Evolutionary conservation across 345 rosid species (phyloP).

Genomic region (Hevea brasiliensis): DNA sequence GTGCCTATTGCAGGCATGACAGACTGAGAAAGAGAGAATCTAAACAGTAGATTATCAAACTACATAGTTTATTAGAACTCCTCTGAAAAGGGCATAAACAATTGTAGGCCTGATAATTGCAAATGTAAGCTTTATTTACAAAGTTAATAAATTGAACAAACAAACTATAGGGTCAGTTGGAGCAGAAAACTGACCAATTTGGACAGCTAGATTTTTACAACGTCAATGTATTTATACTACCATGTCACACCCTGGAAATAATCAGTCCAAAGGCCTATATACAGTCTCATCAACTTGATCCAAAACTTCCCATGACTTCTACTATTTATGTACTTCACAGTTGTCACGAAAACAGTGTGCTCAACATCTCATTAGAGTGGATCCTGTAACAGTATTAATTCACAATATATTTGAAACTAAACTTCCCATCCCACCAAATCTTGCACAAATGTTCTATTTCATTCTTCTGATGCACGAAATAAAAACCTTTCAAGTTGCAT

Average conservation of each 20-base stretch:
- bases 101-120: conserved; percentile 9
- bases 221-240: conserved; percentile 16
- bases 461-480: conserved; percentile 34
- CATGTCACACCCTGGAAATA: conserved; percentile 21
- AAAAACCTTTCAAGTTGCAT: conserved; percentile 23
- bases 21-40: background rate
- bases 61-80: background rate
- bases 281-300: conserved; percentile 33
- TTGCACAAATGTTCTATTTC: conserved; percentile 15
- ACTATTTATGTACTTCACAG: conserved; percentile 29
- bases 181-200: conserved; percentile 24
- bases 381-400: conserved; percentile 12
- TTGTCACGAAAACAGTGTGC: conserved; percentile 9
- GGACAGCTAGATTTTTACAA: conserved; percentile 23
- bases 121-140: conserved; percentile 27
- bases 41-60: background rate
- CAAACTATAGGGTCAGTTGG: conserved; percentile 15
- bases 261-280: conserved; percentile 30
- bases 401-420: background rate
- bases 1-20: background rate
- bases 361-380: conserved; percentile 26
- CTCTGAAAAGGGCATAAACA: background rate
- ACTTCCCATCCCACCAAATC: background rate
- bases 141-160: conserved; percentile 15
- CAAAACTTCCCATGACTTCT: conserved; percentile 25